Evolutionary conservation across 306 rosid genomes (phyloP).

Genomic region (Rosa rugosa): DNA sequence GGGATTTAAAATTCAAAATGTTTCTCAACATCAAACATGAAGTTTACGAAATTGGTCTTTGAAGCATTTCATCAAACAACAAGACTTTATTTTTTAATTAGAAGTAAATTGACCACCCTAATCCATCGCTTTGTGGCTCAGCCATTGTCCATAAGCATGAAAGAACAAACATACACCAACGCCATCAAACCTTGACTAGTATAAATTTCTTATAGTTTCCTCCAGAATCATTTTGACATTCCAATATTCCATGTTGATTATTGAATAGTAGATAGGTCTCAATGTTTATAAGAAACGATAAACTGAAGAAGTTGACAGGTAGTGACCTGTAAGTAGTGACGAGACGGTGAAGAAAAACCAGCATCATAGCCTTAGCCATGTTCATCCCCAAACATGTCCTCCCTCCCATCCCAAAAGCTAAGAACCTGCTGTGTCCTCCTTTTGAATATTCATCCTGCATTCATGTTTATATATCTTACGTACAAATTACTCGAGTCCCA

Average conservation of each 20-base stretch:
- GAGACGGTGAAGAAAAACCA: conserved; percentile 84
- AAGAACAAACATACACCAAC: neutral
- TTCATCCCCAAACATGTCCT: conserved; percentile 85
- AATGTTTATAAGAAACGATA: too few relatives aligned
- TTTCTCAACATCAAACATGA: neutral
- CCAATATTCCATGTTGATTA: neutral
- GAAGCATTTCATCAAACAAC: neutral
- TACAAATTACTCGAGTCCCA: neutral
- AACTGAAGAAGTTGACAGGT: neutral
- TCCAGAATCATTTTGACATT: neutral
- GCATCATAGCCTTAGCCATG: conserved; percentile 87
- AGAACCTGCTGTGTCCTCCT: conserved; percentile 61
- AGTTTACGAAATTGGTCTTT: neutral
- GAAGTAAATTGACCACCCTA: neutral
- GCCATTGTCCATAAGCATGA: neutral
- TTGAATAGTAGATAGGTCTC: neutral
- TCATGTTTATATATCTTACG: neutral
- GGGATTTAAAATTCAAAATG: neutral
- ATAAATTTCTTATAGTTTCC: neutral
- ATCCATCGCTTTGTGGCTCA: neutral
- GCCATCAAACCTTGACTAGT: neutral
- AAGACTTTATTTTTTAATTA: neutral
- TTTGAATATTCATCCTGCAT: conserved; percentile 52
- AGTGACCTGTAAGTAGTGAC: conserved; percentile 58
- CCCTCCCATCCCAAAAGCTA: conserved; percentile 92